A percentile compares a stretch with the other conserved stretches of the same genome.
These are phyloP conservation scores for Mycosphaerella sp. DNA, from an alignment of 2,329 filamentous ascomycete species.

Conservation along the genomic window DNA sequence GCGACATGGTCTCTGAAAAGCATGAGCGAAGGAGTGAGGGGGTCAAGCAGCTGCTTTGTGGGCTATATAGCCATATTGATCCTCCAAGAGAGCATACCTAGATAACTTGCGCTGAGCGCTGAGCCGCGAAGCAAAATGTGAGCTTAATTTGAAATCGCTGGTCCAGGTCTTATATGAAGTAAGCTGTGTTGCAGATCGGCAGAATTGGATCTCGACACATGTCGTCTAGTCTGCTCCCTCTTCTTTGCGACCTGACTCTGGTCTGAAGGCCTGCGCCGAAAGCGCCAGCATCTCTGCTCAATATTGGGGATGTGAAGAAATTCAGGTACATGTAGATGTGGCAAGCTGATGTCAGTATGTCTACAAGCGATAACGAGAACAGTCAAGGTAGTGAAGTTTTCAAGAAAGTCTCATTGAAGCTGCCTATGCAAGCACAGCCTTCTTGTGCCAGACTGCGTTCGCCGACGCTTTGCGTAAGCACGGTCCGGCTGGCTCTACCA, in stretches of 20 bases:
- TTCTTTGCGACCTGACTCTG: too few species aligned
- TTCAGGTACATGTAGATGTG: neutral
- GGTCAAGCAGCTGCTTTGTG: neutral
- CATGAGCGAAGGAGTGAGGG: slow-evolving; percentile 1
- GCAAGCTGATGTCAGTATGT: neutral
- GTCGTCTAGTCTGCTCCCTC: too few species aligned
- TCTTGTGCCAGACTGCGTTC: slow-evolving; percentile 1
- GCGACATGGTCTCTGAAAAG: neutral
- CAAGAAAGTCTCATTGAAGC: neutral
- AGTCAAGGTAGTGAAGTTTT: neutral
- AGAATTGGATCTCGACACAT: too few species aligned
- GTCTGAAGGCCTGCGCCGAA: too few species aligned
- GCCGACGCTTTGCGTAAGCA: neutral
- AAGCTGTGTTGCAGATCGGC: too few species aligned
- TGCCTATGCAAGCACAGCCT: neutral
- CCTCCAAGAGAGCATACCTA: neutral
- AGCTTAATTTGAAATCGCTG: too few species aligned
- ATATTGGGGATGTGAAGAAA: neutral
- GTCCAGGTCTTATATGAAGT: too few species aligned
- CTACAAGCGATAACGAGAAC: too few species aligned
- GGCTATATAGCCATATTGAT: neutral
- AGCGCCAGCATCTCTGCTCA: too few species aligned
- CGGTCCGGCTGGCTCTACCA: neutral
- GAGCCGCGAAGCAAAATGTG: too few species aligned
- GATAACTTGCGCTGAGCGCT: neutral